Evolutionary conservation across 305 asterid genomes (phyloP).

Genomic region (Solanum hybrid): DNA sequence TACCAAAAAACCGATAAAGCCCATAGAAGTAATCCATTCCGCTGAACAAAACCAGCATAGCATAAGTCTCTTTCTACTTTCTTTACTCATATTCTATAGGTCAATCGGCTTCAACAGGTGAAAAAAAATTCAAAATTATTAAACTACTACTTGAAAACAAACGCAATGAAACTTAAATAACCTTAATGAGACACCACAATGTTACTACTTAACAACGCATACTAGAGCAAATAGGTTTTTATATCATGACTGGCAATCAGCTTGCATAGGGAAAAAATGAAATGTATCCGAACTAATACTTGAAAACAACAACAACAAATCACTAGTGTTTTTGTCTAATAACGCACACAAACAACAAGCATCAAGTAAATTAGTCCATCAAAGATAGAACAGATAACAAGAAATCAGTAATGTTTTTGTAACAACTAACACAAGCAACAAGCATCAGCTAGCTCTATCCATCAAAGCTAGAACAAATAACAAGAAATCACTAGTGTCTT

Average conservation of each 20-base stretch:
- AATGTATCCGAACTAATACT: not conserved
- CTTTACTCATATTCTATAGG: not conserved
- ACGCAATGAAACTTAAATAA: not conserved
- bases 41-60: not conserved
- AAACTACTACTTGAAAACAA: not conserved
- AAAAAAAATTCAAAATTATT: not conserved
- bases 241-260: not conserved
- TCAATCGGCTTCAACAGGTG: not conserved
- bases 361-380: not conserved
- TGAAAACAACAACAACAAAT: not conserved
- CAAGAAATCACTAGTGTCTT: not conserved
- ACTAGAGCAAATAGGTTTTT: not conserved
- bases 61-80: not conserved
- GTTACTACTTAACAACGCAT: not conserved
- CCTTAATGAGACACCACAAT: not conserved
- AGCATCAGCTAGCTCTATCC: not conserved
- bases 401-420: not conserved
- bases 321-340: not conserved
- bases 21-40: not conserved
- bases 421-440: not conserved
- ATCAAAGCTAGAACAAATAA: not conserved
- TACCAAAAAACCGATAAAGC: not conserved
- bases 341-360: not conserved
- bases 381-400: not conserved
- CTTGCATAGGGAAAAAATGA: not conserved